Evolutionary conservation across 768 basidiomycete species (phyloP).

Genomic region (Boletus tomentosulus): DNA sequence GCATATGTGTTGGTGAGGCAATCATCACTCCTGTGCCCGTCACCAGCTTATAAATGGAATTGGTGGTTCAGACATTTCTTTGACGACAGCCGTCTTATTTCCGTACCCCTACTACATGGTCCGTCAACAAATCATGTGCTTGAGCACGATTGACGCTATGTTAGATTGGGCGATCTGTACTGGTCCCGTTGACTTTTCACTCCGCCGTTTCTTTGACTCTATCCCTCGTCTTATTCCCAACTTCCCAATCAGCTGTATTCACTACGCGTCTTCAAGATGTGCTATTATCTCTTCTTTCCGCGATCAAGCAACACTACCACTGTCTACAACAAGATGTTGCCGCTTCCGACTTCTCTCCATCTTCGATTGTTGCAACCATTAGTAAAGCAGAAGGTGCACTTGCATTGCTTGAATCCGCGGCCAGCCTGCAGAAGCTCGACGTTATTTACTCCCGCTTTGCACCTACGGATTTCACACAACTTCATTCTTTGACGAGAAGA

Average conservation of each 20-base stretch:
- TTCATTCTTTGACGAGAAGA: conserved; percentile 48
- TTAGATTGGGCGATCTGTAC: conserved; percentile 48
- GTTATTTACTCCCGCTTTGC: conserved; percentile 57
- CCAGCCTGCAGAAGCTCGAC: conserved; percentile 53
- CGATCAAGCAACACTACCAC: conserved; percentile 43
- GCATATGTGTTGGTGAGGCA: conserved; percentile 52
- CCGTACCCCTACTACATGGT: conserved; percentile 63
- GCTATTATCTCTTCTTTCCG: conserved; percentile 43
- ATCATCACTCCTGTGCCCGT: neutral
- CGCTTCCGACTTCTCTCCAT: conserved; percentile 29
- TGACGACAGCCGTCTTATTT: conserved; percentile 56
- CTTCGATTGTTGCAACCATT: conserved; percentile 32
- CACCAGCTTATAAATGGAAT: neutral
- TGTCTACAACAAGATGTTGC: conserved; percentile 42
- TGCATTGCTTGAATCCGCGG: conserved; percentile 47
- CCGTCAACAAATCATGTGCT: conserved; percentile 9
- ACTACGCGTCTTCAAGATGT: conserved; percentile 45
- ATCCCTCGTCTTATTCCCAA: conserved; percentile 58
- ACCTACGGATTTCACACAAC: conserved; percentile 48
- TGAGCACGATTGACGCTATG: neutral
- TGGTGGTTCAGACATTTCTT: conserved; percentile 44
- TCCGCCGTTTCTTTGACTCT: conserved; percentile 49
- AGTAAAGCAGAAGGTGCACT: conserved; percentile 46
- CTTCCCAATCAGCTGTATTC: conserved; percentile 57
- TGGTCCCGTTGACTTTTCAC: conserved; percentile 59